Base-by-base conservation (phyloP, 106 monocot genomes). In the Acorus calamus region DNA sequence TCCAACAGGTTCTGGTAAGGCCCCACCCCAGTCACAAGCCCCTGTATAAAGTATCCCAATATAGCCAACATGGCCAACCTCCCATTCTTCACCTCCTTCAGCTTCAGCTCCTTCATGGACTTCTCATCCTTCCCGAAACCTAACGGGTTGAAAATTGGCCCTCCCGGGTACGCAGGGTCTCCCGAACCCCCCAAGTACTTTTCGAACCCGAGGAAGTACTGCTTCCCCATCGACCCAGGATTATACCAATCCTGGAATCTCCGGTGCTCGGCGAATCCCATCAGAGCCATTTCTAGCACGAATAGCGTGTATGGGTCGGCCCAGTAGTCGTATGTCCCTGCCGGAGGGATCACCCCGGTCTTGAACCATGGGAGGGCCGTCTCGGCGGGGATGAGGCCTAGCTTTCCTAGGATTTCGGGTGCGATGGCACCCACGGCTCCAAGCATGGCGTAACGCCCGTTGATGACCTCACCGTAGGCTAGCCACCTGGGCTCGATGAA, bases 401-500 rank as follows among this genome's bases (percentile, higher is more conserved):
- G 67, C 64, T 90, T 87, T 6, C 94, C 90, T 0, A 90, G 52
- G 74, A 96, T 75, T 55, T 96, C 94, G 0, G 94, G 94, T 1
- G 94, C 94, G 54, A 96, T 76, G 1, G 82, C 64, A 0, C 90
- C 94, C 3, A 57, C 76, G 0, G 64, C 87, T 3, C 94, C 94
- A 6, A 96, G 64, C 94, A 96, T 96, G n/a, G 94, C 94, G 11
- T 13, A 80, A 6, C 94, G 70, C 3, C 94, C 94, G 74, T 96
- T 96, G 82, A 96, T 74, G 62, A 96, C 44, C 76, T 96, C 94
- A 5, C 90, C 94, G 74, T 96, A 96, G 9, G 87, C 86, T 3
- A 96, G 76, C 94, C 94, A 96, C 50, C 42, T 78, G 49, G 94
- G 94, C 80, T 96, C 94, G 68, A 96, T 96, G 90, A 96, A 96